phyloP scores from a whole-genome alignment of 805 yeast species.

The Candida yuanshanica region DNA sequence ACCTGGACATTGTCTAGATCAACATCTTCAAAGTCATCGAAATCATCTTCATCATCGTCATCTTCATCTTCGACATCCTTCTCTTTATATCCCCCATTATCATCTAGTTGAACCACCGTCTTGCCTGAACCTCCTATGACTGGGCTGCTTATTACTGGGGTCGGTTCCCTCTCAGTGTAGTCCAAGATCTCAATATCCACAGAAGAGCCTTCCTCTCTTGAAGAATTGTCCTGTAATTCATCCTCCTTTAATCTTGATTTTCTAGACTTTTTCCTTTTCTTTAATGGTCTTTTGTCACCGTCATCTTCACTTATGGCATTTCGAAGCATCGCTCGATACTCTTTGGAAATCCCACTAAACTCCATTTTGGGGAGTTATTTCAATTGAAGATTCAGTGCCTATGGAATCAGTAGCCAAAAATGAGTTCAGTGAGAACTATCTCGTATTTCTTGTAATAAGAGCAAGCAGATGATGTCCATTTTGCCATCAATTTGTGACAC shows the following conservation, averaged over 20 bases:
- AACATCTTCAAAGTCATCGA: slow-evolving; percentile 22
- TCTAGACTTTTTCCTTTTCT: slow-evolving; percentile 11
- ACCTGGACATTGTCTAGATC: slow-evolving; percentile 18
- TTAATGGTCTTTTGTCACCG: slow-evolving; percentile 10
- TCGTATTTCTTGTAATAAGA: no score
- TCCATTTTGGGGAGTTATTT: background rate
- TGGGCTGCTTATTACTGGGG: background rate
- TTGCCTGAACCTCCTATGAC: no score
- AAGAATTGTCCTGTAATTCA: background rate
- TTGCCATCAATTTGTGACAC: no score
- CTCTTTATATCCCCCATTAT: no score
- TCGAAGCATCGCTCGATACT: slow-evolving; percentile 18
- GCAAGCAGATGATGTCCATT: no score
- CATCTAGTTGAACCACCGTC: no score
- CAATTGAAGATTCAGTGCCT: background rate
- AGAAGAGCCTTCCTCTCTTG: slow-evolving; percentile 10
- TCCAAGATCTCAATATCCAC: background rate
- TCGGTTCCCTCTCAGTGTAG: background rate
- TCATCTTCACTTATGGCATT: slow-evolving; percentile 10
- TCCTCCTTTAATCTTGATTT: background rate
- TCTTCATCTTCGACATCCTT: slow-evolving; percentile 30
- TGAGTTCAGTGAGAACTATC: no score
- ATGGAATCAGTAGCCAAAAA: background rate
- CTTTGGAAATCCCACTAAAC: slow-evolving; percentile 12
- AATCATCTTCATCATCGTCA: slow-evolving; percentile 25